Base-by-base conservation (phyloP, 805 yeast genomes). In the Nakazawaea ishiwadae region DNA sequence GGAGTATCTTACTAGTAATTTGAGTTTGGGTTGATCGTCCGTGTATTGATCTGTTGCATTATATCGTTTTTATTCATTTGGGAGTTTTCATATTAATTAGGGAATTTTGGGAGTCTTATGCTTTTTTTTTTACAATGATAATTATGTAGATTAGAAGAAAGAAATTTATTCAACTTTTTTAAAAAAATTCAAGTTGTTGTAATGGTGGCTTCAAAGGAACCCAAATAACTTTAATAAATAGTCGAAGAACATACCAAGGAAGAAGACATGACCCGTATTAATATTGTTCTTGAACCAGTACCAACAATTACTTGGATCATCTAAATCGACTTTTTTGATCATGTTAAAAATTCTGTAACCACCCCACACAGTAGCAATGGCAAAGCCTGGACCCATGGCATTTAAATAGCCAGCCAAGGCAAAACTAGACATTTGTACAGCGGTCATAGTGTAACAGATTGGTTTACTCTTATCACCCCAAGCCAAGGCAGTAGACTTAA, bases 401-500 rank as follows among this genome's bases (percentile, higher is more conserved):
- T 82, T 80, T 56, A 81, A 63, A 17, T 74, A 52, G 1, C 97
- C 98, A 20, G 95, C 86, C 6, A 74, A 48, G 2, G 79, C 68
- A 47, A 79, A 75, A 30, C 80, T 60, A 1, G 73, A 74, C 48
- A 84, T 68, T 62, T 93, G 99, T 1, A 78, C 79, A 1, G 68
- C 67, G 5, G 87, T 75, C 48, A 89, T 57, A 0, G 75, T 80
- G 34, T 76, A 69, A 52, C 85, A 69, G 31, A 89, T 77, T 9
- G 78, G 72, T 57, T 84, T 89, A 1, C 96, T 76, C 24, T 76
- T 72, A 17, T 73, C 75, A 7, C 95, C 95, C 99, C 99, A 95
- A 2, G 85, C 90, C 50, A 93, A 71, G 6, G 99, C 99, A 0
- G 98, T 89, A 2, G 96, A 86, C 60, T 89, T 89, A 51, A 93